Conservation (phyloP, 257 asterid species). For the Cynanchum wilfordii region DNA sequence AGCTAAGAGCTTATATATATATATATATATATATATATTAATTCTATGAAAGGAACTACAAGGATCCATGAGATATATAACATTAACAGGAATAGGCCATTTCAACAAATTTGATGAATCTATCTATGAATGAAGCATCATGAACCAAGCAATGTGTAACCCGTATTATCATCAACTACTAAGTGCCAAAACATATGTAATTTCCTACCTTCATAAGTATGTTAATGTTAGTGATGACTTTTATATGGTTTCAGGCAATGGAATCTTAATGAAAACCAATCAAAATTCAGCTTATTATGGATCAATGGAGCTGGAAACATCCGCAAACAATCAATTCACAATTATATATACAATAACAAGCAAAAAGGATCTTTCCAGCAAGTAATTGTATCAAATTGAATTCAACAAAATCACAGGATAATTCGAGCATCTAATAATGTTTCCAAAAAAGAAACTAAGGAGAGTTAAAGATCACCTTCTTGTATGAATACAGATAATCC, state of each 20-base stretch:
- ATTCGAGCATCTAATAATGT: background rate
- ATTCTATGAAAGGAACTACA: background rate
- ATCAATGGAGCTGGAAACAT: background rate
- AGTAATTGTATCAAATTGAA: background rate
- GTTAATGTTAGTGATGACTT: background rate
- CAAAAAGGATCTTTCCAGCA: background rate
- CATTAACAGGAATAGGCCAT: background rate
- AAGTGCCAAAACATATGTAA: background rate
- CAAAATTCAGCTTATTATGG: background rate
- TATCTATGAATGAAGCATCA: too few species aligned
- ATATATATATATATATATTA: background rate
- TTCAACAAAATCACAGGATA: background rate
- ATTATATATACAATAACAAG: background rate
- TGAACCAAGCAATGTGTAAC: background rate
- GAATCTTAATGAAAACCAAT: background rate
- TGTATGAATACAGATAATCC: conserved; percentile 75
- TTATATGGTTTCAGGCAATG: background rate
- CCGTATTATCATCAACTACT: background rate
- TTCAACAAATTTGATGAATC: background rate
- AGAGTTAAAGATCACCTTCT: conserved; percentile 39
- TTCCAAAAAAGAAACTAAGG: background rate
- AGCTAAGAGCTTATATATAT: background rate
- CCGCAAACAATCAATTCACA: background rate
- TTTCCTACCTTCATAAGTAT: background rate
- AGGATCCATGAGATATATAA: background rate